Evolutionary conservation across 208 protist genomes (phyloP), one percentile per base, ranked within the genome.

Genomic region (Leishmania mexicana): DNA sequence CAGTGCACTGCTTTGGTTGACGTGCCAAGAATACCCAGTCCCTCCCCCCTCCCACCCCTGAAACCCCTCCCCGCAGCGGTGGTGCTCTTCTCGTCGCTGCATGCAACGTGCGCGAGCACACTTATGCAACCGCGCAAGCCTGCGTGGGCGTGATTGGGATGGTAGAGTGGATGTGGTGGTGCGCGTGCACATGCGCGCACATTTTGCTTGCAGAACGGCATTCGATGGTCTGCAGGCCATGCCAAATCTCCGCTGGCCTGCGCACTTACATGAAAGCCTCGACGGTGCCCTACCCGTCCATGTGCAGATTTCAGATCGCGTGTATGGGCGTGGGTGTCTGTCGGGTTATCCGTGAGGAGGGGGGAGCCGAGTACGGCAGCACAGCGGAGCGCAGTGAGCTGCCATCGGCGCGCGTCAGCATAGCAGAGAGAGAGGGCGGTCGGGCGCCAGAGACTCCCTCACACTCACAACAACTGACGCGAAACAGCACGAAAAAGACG

Each of bases 181-280:
- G 62, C 57, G 57, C 8, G 57, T 62, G 24, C 24, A 70, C 64
- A 35, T 8, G 8, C 64, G 35, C 35, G 24, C 40, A 15, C 67
- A 19, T 73, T 21, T 73, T 40, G 62, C 62, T 40, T 17, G 67
- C 7, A 7, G 40, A 45, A 45, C 21, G 5, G 40, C 21, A 49
- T 49, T 49, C 40, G 13, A 73, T 31, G 31, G 15, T 40, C 31
- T 68, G 13, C 17, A 0, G 62, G 28, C 2, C 58, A 68, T 40
- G 62, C 31, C 31, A 40, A 40, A 15, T 35, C 28, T 40, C 31
- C 31, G 31, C 31, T 13, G 15, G 62, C 15, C 40, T 53, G 35
- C 68, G 49, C 49, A 10, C 38, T 74, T 74, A 74, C 68, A 74
- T 54, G 42, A 49, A 40, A 31, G 68, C 42, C 68, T 53, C 68